Evolutionary conservation across 1,284 basidiomycete genomes (phyloP), one percentile per base, ranked within the genome.

Genomic region (Apiotrichum veenhuisii): DNA sequence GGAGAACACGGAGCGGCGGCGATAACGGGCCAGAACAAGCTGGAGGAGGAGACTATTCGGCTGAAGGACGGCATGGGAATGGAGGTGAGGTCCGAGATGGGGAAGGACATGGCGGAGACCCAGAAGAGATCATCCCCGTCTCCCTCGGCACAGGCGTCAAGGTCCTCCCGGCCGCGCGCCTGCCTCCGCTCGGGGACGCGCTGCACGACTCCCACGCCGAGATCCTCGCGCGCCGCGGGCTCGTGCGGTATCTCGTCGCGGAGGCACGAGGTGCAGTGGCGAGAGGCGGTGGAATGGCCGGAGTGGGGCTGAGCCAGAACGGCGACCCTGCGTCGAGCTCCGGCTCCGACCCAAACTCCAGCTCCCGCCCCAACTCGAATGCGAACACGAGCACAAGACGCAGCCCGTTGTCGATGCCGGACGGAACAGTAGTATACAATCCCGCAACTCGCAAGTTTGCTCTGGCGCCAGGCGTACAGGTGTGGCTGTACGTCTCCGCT

Each of bases 151-250:
- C 91, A 2, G 93, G 94, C 10, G 87, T 88, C 10, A 96, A 95
- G 78, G 91, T 89, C 64, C 82, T 94, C 0, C 90, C 93, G 0
- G 82, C 79, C 15, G 66, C 75, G 1, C 81, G 81, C 48, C 79
- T 91, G 0, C 85, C 89, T 0, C 67, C 74, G 2, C 77, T 80
- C n/a, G 94, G 93, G 0, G 89, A 96, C 67, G 82, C 85, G 1
- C 63, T 97, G 26, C 91, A 95, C 69, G 93, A 97, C 68, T 86
- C 83, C 48, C 93, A 97, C 73, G 94, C 93, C 3, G 93, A 97
- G 74, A 82, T 95, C 18, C 80, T 96, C 17, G 90, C 91, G 0
- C 81, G 90, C 27, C 82, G 94, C 20, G 87, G 87, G 2, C 85
- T 88, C 1, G 71, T 88, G 37, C 82, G 85, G n/a, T 97, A 90